Base-by-base conservation (phyloP, 1,284 basidiomycete genomes). In the Fomitopsis schrenkii region DNA sequence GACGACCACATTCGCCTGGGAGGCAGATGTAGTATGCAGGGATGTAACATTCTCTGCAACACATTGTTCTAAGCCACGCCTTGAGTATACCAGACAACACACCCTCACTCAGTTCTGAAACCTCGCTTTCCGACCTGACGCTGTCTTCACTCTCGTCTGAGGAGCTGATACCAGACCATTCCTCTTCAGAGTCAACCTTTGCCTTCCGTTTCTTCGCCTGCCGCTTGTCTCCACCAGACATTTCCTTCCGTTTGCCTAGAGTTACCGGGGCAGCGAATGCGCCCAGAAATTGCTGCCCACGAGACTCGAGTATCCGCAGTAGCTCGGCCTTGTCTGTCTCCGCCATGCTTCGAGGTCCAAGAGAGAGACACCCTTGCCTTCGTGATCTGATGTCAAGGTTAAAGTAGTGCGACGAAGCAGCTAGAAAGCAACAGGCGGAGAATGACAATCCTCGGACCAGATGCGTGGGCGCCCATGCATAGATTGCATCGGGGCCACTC, bases 241-340 rank as follows among this genome's bases (percentile, higher is more conserved):
- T 61, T 10, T 52, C 69, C 58, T 70, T 71, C 55, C 69, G 42
- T 55, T 70, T 72, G 7, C 62, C 62, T 8, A 60, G 64, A 4
- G 67, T 42, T 14, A 66, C 52, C 5, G 76, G 69, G 26, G 75
- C 63, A 28, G 78, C 67, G 66, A 90, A 90, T 0, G 83, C 83
- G 38, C 73, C 69, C 22, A 91, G 69, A 66, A 91, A 91, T 30
- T 79, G 75, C 71, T 84, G 79, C 0, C 88, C 90, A 61, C 90
- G 86, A 28, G 81, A 80, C 66, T 89, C 77, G n/a, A 92, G 74
- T 61, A 85, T 73, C 45, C 74, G 72, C 50, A 91, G 78, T 14
- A 91, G 75, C 44, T 65, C 67, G 15, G 70, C 65, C 38, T 69
- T 61, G 26, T 75, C 70, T 38, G 69, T 62, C 41, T 61, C 63